Percentiles rank a stretch among this genome's conserved stretches.
phyloP scores from a whole-genome alignment of 2,329 filamentous ascomycete species.

The Tolypocladium tropicale region DNA sequence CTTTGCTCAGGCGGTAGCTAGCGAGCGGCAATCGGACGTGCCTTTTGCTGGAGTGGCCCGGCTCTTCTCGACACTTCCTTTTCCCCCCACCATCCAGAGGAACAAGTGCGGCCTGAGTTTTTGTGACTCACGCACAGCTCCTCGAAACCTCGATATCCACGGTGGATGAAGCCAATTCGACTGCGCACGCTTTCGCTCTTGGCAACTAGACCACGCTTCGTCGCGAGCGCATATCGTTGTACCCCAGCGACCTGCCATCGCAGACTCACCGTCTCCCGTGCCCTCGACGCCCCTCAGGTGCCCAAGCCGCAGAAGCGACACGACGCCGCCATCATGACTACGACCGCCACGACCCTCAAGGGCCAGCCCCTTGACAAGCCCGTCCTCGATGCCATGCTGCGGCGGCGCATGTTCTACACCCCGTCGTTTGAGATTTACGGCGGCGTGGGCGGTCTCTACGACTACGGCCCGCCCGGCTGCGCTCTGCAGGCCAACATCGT shows the following conservation, averaged over 20 bases:
- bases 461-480: conserved; percentile 86
- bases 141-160: conserved; percentile 6
- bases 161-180: conserved; percentile 18
- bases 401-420: conserved; percentile 86
- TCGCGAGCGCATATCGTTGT: conserved; percentile 7
- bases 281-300: conserved; percentile 18
- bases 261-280: conserved; percentile 18
- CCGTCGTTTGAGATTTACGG: conserved; percentile 94
- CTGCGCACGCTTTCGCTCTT: conserved; percentile 5
- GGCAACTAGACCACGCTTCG: conserved; percentile 2
- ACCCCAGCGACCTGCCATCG: conserved; percentile 12
- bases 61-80: conserved; percentile 3
- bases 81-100: not conserved
- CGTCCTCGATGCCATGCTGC: conserved; percentile 74
- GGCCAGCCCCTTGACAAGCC: conserved; percentile 82
- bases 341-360: conserved; percentile 63
- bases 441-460: conserved; percentile 79
- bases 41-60: conserved; percentile 1
- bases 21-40: not conserved
- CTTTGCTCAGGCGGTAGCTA: not conserved
- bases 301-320: conserved; percentile 14
- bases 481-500: conserved; percentile 80
- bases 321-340: conserved; percentile 28
- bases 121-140: conserved; percentile 16
- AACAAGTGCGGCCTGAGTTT: conserved; percentile 13